Conservation (phyloP, 257 asterid genomes). For the Gentiana macrophylla region DNA sequence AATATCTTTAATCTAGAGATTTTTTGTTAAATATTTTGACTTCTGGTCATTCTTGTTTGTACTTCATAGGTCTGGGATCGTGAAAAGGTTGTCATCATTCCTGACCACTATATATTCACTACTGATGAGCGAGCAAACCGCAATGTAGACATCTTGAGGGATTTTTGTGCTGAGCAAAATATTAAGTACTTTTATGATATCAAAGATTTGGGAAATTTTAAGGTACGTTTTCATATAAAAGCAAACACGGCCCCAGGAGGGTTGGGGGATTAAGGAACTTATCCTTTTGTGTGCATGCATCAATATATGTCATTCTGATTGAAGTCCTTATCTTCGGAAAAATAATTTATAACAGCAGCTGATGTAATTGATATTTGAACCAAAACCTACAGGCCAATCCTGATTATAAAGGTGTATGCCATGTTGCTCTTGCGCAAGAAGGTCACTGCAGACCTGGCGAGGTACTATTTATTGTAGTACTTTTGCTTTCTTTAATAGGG, state of each 20-base stretch:
- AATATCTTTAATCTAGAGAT: background rate
- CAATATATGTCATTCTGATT: background rate
- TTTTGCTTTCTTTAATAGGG: background rate
- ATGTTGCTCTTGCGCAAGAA: slow-evolving; percentile 95
- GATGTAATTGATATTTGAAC: background rate
- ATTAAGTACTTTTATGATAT: slow-evolving; percentile 93
- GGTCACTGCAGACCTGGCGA: slow-evolving; percentile 99
- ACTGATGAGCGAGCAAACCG: slow-evolving; percentile 90
- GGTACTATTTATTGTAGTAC: slow-evolving; percentile 27
- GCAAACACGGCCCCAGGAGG: too few relatives aligned
- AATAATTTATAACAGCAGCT: slow-evolving; percentile 5
- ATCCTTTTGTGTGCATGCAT: background rate
- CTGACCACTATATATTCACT: slow-evolving; percentile 96
- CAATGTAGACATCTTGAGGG: slow-evolving; percentile 91
- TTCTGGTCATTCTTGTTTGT: slow-evolving; percentile 9
- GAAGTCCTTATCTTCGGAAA: slow-evolving; percentile 3
- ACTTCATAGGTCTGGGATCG: slow-evolving; percentile 81
- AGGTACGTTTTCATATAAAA: slow-evolving; percentile 27
- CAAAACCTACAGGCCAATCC: slow-evolving; percentile 67
- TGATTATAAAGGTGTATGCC: slow-evolving; percentile 98
- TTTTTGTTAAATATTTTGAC: background rate
- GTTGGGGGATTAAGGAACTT: too few relatives aligned
- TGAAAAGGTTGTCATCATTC: slow-evolving; percentile 79
- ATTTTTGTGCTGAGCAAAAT: slow-evolving; percentile 77
- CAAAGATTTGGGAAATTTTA: slow-evolving; percentile 82